These are phyloP conservation scores for Mucor mucedo DNA, from an alignment of 371 early-diverging fungal species.

Conservation along the genomic window DNA sequence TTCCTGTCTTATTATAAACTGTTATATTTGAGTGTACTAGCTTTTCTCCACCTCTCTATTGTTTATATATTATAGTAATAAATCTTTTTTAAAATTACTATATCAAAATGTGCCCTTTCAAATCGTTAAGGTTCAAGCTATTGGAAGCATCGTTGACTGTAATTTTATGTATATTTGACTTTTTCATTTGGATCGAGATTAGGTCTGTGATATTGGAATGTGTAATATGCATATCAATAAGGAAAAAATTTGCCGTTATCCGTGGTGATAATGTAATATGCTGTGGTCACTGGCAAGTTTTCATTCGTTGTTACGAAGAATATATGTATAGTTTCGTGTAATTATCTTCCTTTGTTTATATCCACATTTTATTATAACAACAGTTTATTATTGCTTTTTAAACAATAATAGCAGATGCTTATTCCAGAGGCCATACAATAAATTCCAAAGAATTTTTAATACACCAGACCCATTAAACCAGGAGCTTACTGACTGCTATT, in stretches of 20 bases:
- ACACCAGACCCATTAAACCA: no score
- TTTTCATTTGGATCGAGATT: slow-evolving; percentile 12
- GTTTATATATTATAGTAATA: slow-evolving; percentile 1
- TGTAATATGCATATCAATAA: slow-evolving; percentile 11
- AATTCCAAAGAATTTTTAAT: no score
- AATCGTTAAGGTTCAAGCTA: slow-evolving; percentile 14
- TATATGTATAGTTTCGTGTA: slow-evolving; percentile 11
- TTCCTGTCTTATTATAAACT: slow-evolving; percentile 13
- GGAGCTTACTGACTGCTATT: no score
- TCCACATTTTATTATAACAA: slow-evolving; percentile 13
- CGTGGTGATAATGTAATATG: slow-evolving; percentile 13
- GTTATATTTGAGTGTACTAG: slow-evolving; percentile 15
- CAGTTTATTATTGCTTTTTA: slow-evolving; percentile 11
- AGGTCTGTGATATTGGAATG: slow-evolving; percentile 11
- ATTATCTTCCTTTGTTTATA: slow-evolving; percentile 5
- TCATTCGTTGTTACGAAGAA: slow-evolving; percentile 11
- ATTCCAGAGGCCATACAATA: slow-evolving; percentile 7
- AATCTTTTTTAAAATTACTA: slow-evolving; percentile 12
- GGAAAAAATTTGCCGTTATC: slow-evolving; percentile 12
- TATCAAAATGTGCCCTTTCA: slow-evolving; percentile 12
- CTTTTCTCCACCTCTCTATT: slow-evolving; percentile 16
- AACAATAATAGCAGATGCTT: slow-evolving; percentile 14
- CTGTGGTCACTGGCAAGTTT: slow-evolving; percentile 13
- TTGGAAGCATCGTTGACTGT: slow-evolving; percentile 10
- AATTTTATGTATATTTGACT: slow-evolving; percentile 11